These are phyloP conservation scores for Rhodotorula taiwanensis DNA, from an alignment of 768 basidiomycete species.

Conservation along the genomic window DNA sequence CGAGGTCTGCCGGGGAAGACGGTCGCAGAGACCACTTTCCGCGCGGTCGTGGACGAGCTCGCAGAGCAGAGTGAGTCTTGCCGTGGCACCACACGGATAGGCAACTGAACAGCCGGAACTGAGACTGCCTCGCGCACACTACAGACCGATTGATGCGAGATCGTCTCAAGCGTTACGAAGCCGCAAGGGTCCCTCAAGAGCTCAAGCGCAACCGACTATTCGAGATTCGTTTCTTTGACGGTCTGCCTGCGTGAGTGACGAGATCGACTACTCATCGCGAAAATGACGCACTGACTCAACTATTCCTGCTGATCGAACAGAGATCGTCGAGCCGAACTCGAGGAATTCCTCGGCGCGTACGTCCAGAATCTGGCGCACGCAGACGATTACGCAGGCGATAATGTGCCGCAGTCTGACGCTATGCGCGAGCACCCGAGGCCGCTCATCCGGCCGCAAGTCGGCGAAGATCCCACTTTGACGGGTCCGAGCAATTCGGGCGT, in stretches of 20 bases:
- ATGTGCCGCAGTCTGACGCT: neutral
- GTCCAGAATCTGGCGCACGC: conserved; percentile 5
- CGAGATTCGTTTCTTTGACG: conserved; percentile 32
- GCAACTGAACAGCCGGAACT: too few relatives aligned
- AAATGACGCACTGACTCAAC: neutral
- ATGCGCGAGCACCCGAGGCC: neutral
- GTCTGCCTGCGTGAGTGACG: conserved; percentile 13
- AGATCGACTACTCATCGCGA: too few relatives aligned
- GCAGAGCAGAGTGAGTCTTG: conserved; percentile 23
- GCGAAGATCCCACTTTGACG: neutral
- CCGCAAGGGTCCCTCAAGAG: conserved; percentile 8
- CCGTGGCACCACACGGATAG: too few relatives aligned
- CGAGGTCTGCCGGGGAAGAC: neutral
- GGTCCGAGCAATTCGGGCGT: conserved; percentile 30
- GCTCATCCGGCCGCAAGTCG: neutral
- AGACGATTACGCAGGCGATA: neutral
- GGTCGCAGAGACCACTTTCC: conserved; percentile 16
- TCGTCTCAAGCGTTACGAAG: conserved; percentile 24
- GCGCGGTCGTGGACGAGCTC: conserved; percentile 29
- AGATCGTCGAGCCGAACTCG: conserved; percentile 21
- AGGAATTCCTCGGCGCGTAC: conserved; percentile 19
- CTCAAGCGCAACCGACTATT: conserved; percentile 28
- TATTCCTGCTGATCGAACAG: neutral
- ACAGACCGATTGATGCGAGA: conserved; percentile 22
- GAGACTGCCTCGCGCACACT: neutral